Evolutionary conservation across 805 yeast species (phyloP).

Genomic region (Vanderwaltozyma polyspora): DNA sequence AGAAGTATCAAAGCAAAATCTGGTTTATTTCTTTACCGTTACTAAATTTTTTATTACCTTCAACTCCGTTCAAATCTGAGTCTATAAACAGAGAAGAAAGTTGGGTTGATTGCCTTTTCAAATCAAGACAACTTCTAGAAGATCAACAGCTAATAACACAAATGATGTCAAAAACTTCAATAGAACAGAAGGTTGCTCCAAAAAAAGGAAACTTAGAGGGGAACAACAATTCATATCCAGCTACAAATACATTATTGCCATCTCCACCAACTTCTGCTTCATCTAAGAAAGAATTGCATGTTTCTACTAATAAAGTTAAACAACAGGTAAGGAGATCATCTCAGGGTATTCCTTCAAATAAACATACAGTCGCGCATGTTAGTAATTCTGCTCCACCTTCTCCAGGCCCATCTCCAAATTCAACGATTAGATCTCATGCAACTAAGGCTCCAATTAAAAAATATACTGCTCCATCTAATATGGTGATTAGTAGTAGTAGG

Average conservation of each 20-base stretch:
- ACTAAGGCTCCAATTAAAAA: conserved; percentile 5
- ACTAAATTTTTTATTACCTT: background rate
- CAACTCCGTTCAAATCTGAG: conserved; percentile 25
- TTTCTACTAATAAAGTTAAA: no score
- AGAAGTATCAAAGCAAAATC: conserved; percentile 44
- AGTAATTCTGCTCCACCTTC: conserved; percentile 2
- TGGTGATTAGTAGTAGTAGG: conserved; percentile 27
- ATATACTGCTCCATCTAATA: conserved; percentile 17
- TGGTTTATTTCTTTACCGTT: conserved; percentile 45
- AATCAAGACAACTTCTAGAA: conserved; percentile 46
- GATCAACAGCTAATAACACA: background rate
- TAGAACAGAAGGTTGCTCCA: background rate
- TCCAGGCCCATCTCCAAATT: background rate
- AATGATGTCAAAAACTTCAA: background rate
- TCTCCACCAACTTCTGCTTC: background rate
- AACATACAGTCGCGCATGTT: background rate
- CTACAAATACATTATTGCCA: background rate
- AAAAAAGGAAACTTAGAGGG: background rate
- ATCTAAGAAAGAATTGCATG: background rate
- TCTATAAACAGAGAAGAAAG: conserved; percentile 38
- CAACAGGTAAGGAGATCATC: no score
- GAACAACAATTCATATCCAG: background rate
- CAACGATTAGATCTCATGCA: background rate
- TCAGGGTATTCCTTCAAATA: background rate
- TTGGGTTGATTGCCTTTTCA: conserved; percentile 63